Evolutionary conservation across 306 rosid species (phyloP).

Genomic region (Vigna nakashimae): DNA sequence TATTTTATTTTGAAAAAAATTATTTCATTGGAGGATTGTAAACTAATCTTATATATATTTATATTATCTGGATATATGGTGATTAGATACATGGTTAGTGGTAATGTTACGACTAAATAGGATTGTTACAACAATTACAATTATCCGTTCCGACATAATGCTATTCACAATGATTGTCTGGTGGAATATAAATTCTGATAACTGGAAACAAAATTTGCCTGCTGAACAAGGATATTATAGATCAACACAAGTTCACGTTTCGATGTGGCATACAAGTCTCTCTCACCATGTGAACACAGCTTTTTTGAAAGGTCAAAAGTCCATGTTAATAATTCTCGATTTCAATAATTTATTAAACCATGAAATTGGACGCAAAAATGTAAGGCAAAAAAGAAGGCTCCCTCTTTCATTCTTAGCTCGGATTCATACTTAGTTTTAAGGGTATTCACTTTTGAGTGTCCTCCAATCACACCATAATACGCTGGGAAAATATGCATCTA

Average conservation of each 20-base stretch:
- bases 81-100: too few relatives aligned
- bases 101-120: too few relatives aligned
- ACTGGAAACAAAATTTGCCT: neutral
- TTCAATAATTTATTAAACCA: constrained; percentile 10
- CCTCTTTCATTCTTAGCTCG: neutral
- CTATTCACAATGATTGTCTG: neutral
- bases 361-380: neutral
- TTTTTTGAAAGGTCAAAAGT: neutral
- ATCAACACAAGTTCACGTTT: constrained; percentile 1
- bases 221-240: neutral
- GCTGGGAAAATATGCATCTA: constrained; percentile 10
- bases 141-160: neutral
- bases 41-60: too few relatives aligned
- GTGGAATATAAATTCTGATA: neutral
- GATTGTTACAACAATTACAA: neutral
- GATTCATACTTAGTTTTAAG: constrained; percentile 18
- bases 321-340: neutral
- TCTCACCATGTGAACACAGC: neutral
- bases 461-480: constrained; percentile 21
- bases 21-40: too few relatives aligned
- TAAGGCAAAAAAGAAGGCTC: neutral
- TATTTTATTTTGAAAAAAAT: too few relatives aligned
- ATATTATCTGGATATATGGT: too few relatives aligned
- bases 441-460: constrained; percentile 23
- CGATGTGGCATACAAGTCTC: neutral